Conservation (phyloP, 148 eudicot genomes). For the Rhododendron williamsianum region DNA sequence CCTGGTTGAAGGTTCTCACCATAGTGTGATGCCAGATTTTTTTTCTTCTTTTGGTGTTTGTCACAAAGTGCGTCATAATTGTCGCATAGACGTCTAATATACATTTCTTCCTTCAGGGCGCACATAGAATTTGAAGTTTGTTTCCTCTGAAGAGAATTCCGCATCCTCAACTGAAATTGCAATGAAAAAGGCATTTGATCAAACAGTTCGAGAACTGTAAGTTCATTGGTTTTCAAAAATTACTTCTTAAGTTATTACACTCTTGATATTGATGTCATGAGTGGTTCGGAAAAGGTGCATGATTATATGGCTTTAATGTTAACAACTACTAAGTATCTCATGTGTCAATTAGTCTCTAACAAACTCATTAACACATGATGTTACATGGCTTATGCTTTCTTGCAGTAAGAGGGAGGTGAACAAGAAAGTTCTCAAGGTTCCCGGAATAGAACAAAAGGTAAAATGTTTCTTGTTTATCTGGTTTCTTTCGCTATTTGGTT, state of each 20-base stretch:
- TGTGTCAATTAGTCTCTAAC: background rate
- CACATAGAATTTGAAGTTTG: background rate
- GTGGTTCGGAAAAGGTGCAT: background rate
- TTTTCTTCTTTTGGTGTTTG: background rate
- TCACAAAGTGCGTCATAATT: background rate
- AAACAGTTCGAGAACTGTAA: conserved; percentile 93
- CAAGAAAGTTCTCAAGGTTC: conserved; percentile 98
- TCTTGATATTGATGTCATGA: background rate
- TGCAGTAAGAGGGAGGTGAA: conserved; percentile 96
- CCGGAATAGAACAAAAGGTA: conserved; percentile 94
- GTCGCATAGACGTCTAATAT: background rate
- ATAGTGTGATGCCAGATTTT: background rate
- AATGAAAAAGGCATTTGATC: conserved; percentile 96
- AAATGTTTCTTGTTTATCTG: background rate
- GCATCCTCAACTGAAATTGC: conserved; percentile 18
- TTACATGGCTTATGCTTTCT: conserved; percentile 8
- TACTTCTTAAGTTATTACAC: background rate
- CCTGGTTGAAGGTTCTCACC: background rate
- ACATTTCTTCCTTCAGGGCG: background rate
- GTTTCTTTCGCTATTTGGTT: background rate
- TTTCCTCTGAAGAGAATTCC: conserved; percentile 17
- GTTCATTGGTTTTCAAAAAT: conserved; percentile 24
- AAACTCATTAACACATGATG: background rate
- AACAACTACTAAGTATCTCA: background rate
- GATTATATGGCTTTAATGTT: background rate